phyloP scores from a whole-genome alignment of 495 filamentous ascomycete species.

The Penicillium salamii region DNA sequence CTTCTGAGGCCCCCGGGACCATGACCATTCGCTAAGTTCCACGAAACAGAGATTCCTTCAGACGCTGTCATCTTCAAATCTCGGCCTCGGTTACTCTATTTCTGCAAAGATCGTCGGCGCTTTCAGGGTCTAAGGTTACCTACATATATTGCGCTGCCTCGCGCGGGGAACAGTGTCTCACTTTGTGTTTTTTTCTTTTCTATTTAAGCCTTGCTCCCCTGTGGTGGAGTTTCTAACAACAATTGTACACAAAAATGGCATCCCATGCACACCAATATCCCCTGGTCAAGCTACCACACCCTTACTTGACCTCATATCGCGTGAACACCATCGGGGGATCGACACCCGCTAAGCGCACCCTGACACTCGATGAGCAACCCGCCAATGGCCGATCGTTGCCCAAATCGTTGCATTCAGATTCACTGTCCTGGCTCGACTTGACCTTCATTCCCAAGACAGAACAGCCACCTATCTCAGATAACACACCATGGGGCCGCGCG shows the following conservation, averaged over 20 bases:
- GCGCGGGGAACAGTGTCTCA: not conserved
- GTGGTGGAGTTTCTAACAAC: not conserved
- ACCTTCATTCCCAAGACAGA: slow-evolving; percentile 18
- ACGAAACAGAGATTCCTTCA: not conserved
- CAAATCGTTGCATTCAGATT: slow-evolving; percentile 30
- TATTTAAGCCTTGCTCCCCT: not conserved
- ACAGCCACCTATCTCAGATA: slow-evolving; percentile 34
- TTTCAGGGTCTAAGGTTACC: not conserved
- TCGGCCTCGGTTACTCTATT: slow-evolving; percentile 5
- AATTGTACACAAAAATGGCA: slow-evolving; percentile 11
- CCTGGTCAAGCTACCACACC: slow-evolving; percentile 29
- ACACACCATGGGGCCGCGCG: slow-evolving; percentile 45
- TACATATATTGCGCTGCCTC: slow-evolving; percentile 4
- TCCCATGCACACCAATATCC: slow-evolving; percentile 21
- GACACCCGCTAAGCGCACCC: slow-evolving; percentile 19
- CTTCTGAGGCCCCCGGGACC: no score
- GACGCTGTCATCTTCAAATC: not conserved
- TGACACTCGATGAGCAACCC: slow-evolving; percentile 28
- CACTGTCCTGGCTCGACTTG: slow-evolving; percentile 34
- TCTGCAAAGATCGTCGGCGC: slow-evolving; percentile 1
- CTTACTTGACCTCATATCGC: slow-evolving; percentile 28
- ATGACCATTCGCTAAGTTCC: not conserved
- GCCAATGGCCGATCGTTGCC: slow-evolving; percentile 22
- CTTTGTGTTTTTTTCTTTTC: not conserved
- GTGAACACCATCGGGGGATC: slow-evolving; percentile 25